These are phyloP conservation scores for Lachnellula cervina DNA, from an alignment of 2,329 filamentous ascomycete genomes.

Conservation along the genomic window DNA sequence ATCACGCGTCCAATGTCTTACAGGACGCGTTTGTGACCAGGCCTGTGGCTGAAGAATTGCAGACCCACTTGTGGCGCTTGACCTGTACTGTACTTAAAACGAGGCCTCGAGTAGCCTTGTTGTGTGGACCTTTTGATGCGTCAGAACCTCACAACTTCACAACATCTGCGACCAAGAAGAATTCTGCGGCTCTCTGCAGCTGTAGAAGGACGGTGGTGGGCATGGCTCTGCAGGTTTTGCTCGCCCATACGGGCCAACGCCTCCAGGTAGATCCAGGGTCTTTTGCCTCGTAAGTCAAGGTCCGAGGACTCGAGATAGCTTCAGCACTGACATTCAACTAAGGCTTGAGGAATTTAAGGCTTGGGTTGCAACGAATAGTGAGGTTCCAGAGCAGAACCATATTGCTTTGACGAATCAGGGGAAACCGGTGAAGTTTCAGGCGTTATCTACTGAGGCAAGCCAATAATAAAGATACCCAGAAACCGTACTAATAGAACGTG, in stretches of 20 bases:
- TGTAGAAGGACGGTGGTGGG: slow-evolving; percentile 34
- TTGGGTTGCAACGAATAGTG: slow-evolving; percentile 71
- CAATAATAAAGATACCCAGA: background rate
- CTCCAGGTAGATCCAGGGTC: slow-evolving; percentile 71
- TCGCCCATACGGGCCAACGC: slow-evolving; percentile 88
- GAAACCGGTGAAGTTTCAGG: slow-evolving; percentile 46
- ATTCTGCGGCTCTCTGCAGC: slow-evolving; percentile 22
- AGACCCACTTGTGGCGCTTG: background rate
- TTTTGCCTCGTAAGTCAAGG: slow-evolving; percentile 60
- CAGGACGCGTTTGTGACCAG: background rate
- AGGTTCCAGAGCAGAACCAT: slow-evolving; percentile 72
- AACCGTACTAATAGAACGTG: slow-evolving; percentile 15
- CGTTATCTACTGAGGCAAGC: slow-evolving; percentile 71
- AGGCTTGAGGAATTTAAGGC: slow-evolving; percentile 80
- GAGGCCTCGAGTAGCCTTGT: slow-evolving; percentile 17
- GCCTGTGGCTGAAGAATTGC: background rate
- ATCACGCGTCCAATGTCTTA: background rate
- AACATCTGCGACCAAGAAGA: slow-evolving; percentile 10
- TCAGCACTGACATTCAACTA: slow-evolving; percentile 17
- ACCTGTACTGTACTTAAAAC: background rate
- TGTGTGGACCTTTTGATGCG: slow-evolving; percentile 13
- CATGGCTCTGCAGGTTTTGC: slow-evolving; percentile 87
- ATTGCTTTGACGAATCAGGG: slow-evolving; percentile 83
- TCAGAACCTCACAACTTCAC: slow-evolving; percentile 2
- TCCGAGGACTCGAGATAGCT: background rate